Evolutionary conservation across 371 early-diverging fungal genomes (phyloP).

Genomic region (Smittium culicis): DNA sequence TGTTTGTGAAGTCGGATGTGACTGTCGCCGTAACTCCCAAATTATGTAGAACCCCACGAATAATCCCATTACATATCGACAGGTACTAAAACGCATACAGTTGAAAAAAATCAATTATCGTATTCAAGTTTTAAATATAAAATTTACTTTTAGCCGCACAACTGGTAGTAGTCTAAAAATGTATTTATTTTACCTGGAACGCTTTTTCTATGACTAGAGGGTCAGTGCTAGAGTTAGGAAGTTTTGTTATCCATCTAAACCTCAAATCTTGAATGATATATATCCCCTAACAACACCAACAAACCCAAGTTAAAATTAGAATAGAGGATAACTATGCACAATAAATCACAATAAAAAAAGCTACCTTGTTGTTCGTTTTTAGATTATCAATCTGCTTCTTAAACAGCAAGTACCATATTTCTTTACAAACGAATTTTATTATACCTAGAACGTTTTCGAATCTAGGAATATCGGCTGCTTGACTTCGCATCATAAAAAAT

Average conservation of each 20-base stretch:
- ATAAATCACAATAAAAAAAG: slow-evolving; percentile 10
- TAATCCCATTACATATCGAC: slow-evolving; percentile 89
- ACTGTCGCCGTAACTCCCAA: slow-evolving; percentile 78
- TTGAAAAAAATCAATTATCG: too few species aligned
- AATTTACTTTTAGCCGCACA: neutral
- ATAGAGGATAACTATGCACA: neutral
- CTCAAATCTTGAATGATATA: slow-evolving; percentile 94
- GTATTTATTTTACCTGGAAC: slow-evolving; percentile 33
- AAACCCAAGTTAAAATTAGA: neutral
- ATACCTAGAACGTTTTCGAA: slow-evolving; percentile 54
- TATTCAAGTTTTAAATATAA: too few species aligned
- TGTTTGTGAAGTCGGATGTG: slow-evolving; percentile 64
- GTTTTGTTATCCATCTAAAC: slow-evolving; percentile 61
- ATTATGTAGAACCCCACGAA: slow-evolving; percentile 80
- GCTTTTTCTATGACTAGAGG: slow-evolving; percentile 66
- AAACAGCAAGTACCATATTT: slow-evolving; percentile 85
- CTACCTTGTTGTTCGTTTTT: slow-evolving; percentile 90
- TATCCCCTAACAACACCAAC: slow-evolving; percentile 55
- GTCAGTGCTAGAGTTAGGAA: slow-evolving; percentile 64
- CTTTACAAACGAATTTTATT: slow-evolving; percentile 95
- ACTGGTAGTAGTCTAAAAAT: neutral
- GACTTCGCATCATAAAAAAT: neutral
- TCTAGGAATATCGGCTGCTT: slow-evolving; percentile 1
- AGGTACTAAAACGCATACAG: slow-evolving; percentile 65
- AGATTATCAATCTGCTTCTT: slow-evolving; percentile 92